Percentiles rank a stretch among this genome's conserved stretches.
Evolutionary conservation across 2,329 filamentous ascomycete species (phyloP).

Genomic region (Stagonosporopsis cucurbitacearum): DNA sequence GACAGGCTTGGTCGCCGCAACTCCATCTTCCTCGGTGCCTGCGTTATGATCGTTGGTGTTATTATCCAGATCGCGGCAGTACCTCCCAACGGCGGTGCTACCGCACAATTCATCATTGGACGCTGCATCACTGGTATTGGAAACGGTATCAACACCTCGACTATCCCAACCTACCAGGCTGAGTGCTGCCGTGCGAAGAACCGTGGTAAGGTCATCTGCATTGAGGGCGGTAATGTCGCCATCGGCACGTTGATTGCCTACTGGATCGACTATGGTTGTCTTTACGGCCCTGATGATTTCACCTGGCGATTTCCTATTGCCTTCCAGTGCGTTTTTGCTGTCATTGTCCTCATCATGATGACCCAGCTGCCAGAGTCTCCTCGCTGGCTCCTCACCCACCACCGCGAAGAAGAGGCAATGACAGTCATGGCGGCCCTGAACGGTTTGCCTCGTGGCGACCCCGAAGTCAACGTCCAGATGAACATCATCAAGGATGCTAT

Average conservation of each 20-base stretch:
- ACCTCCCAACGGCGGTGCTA: slow-evolving; percentile 36
- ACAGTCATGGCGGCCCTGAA: slow-evolving; percentile 58
- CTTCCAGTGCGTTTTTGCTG: slow-evolving; percentile 58
- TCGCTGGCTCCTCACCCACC: slow-evolving; percentile 43
- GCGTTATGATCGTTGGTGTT: slow-evolving; percentile 52
- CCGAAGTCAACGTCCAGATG: slow-evolving; percentile 64
- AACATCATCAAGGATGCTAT: slow-evolving; percentile 67
- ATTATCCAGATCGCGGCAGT: slow-evolving; percentile 47
- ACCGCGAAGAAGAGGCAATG: slow-evolving; percentile 55
- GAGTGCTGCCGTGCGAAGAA: slow-evolving; percentile 61
- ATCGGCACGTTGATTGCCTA: slow-evolving; percentile 59
- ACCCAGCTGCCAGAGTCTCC: slow-evolving; percentile 40
- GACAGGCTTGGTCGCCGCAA: slow-evolving; percentile 53
- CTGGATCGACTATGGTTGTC: slow-evolving; percentile 58
- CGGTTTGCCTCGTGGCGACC: slow-evolving; percentile 56
- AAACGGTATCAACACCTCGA: slow-evolving; percentile 62
- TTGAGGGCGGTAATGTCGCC: slow-evolving; percentile 60
- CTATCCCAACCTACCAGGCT: slow-evolving; percentile 61
- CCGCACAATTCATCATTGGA: slow-evolving; percentile 59
- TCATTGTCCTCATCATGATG: slow-evolving; percentile 47
- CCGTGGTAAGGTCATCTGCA: slow-evolving; percentile 65
- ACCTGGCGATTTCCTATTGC: slow-evolving; percentile 60
- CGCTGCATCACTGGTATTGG: slow-evolving; percentile 60
- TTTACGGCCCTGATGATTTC: slow-evolving; percentile 37
- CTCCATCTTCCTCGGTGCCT: slow-evolving; percentile 52